These are phyloP conservation scores for Pelargonium myrrhifolium DNA, from an alignment of 441 rosid species.

Conservation along the genomic window DNA sequence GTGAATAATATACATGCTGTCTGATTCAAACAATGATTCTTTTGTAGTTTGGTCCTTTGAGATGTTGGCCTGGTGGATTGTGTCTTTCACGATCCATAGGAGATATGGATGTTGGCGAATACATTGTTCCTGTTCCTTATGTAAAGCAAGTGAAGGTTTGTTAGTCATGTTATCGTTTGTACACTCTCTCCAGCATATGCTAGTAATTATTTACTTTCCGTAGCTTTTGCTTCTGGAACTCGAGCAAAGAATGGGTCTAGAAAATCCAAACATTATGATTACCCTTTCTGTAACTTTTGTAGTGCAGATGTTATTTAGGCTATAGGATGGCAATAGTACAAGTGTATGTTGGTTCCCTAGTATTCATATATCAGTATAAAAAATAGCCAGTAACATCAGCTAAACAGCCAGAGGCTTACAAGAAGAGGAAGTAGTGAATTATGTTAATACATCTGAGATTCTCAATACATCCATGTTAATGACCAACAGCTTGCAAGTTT, in stretches of 20 bases:
- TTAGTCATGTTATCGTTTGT: constrained; percentile 11
- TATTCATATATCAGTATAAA: neutral
- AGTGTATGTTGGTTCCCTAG: neutral
- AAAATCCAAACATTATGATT: neutral
- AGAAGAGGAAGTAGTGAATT: neutral
- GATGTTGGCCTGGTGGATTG: constrained; percentile 29
- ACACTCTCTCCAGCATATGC: neutral
- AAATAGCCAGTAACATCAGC: neutral
- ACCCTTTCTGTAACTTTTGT: neutral
- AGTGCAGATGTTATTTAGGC: neutral
- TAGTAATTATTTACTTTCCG: constrained; percentile 2
- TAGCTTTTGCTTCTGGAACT: too few species aligned
- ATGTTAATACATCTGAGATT: neutral
- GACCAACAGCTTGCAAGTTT: neutral
- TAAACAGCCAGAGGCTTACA: neutral
- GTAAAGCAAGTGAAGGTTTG: constrained; percentile 34
- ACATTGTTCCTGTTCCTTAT: constrained; percentile 24
- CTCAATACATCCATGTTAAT: neutral
- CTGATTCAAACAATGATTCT: constrained; percentile 21
- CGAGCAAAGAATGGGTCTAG: too few species aligned
- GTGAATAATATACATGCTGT: constrained; percentile 17
- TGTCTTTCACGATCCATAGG: constrained; percentile 27
- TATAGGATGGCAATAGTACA: neutral
- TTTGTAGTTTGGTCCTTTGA: constrained; percentile 25
- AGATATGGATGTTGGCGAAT: constrained; percentile 26